Percentiles rank a stretch among this genome's conserved stretches.
Evolutionary conservation across 768 basidiomycete species (phyloP).

Genomic region (Boletus reticuloceps): DNA sequence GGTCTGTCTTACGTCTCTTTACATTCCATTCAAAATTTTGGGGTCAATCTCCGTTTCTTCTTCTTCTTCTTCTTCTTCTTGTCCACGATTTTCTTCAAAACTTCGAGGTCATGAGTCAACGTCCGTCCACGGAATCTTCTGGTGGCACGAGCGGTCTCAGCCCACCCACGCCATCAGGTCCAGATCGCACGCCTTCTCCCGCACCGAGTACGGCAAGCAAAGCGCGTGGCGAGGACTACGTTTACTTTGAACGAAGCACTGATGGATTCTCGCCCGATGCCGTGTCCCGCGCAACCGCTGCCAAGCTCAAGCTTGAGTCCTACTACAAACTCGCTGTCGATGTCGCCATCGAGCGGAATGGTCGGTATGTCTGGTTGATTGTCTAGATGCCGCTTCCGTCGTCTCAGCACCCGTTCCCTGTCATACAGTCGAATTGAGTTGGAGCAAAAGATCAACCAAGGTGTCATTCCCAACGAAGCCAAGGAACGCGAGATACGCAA

Average conservation of each 20-base stretch:
- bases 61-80: conserved; percentile 1
- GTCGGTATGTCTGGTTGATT: conserved; percentile 53
- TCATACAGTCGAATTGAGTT: conserved; percentile 76
- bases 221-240: conserved; percentile 57
- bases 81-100: conserved; percentile 4
- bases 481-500: conserved; percentile 88
- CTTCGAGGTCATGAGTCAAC: conserved; percentile 27
- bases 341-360: conserved; percentile 92
- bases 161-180: conserved; percentile 15
- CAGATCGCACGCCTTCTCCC: conserved; percentile 30
- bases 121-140: conserved; percentile 28
- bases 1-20: conserved; percentile 26
- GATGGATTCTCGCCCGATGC: conserved; percentile 81
- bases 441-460: conserved; percentile 79
- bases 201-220: conserved; percentile 31
- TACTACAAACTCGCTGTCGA: conserved; percentile 99
- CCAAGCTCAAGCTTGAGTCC: conserved; percentile 95
- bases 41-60: conserved; percentile 3
- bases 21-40: conserved; percentile 14
- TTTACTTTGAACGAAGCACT: conserved; percentile 91
- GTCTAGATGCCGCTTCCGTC: neutral
- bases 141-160: conserved; percentile 17
- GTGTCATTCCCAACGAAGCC: conserved; percentile 69
- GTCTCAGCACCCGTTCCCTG: conserved; percentile 1
- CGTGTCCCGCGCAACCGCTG: conserved; percentile 85